These are phyloP conservation scores for Metschnikowia shivogae DNA, from an alignment of 805 yeast genomes.

Conservation along the genomic window DNA sequence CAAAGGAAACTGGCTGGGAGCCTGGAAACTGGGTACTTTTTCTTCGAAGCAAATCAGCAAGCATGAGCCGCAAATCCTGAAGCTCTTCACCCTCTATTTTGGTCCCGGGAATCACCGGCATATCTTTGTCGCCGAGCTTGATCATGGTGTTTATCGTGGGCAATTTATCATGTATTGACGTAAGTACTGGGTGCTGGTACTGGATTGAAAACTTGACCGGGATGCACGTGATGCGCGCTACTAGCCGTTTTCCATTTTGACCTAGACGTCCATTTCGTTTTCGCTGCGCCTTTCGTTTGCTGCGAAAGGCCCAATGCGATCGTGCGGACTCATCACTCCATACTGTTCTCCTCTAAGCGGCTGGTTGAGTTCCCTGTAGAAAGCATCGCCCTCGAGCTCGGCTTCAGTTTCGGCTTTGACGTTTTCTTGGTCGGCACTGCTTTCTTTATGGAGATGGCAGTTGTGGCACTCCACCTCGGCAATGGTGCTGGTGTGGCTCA, in stretches of 20 bases:
- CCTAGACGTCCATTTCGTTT: not conserved
- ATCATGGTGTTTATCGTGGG: conserved; percentile 21
- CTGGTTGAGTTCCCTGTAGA: conserved; percentile 19
- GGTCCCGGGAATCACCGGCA: conserved; percentile 86
- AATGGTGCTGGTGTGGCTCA: not conserved
- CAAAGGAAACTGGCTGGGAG: conserved; percentile 92
- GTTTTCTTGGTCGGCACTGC: conserved; percentile 8
- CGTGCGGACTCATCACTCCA: conserved; percentile 24
- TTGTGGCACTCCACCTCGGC: conserved; percentile 24
- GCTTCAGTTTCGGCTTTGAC: conserved; percentile 13
- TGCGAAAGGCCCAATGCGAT: conserved; percentile 4
- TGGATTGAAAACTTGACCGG: not conserved
- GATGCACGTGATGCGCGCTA: conserved; percentile 2
- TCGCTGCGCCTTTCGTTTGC: not conserved
- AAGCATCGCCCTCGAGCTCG: conserved; percentile 15
- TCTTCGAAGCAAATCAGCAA: conserved; percentile 58
- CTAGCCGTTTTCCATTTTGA: not conserved
- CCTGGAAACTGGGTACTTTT: conserved; percentile 73
- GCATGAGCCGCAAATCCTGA: conserved; percentile 60
- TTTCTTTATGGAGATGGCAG: conserved; percentile 24
- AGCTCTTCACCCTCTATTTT: conserved; percentile 70
- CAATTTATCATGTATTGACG: conserved; percentile 1
- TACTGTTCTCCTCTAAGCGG: conserved; percentile 32
- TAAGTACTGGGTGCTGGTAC: not conserved
- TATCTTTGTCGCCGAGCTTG: conserved; percentile 44